Evolutionary conservation across 2,329 filamentous ascomycete species (phyloP), one percentile per base, ranked within the genome.

Genomic region (Neofusicoccum kwambonambiense): DNA sequence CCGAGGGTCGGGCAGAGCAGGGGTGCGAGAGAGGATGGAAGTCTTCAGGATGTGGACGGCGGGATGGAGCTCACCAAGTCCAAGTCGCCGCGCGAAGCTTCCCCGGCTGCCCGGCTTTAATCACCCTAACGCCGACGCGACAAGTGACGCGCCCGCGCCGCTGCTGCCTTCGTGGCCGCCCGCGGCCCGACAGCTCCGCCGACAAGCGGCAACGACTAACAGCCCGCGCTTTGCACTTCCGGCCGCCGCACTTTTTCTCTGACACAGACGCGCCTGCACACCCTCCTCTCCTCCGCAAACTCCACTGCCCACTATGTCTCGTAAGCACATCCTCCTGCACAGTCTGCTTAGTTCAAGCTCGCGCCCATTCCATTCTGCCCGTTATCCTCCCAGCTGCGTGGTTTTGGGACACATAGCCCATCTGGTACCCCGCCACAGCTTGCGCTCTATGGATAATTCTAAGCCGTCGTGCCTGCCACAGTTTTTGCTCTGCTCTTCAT

Each of bases 261-360:
- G 37, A 44, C 57, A 39, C 57, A 37, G 57, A 61, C 31, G 57
- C 45, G 39, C 54, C 27, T 41, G 31, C 27, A n/a, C 19, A 2
- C 5, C 13, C 45, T 27, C 15, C 19, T 39, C 54, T 63, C 69
- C 69, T 71, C 70, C 68, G 70, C 70, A 68, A 56, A 51, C 39
- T 31, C 9, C 69, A 63, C 41, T 50, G 66, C 67, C 56, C 65
- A 66, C 66, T 37, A 75, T 75, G 71, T 68, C 73, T 70, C 69
- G 72, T 71, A 71, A 71, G 71, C 44, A 60, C 27, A 19, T 11
- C 19, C 42, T 42, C 19, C 41, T 12, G 8, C 15, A 22, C 60
- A 65, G 54, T 64, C 47, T 67, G 61, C 67, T 61, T 42, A 42
- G 9, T 17, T 2, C 49, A 39, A 22, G 31, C 27, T 22, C 42